Percentiles rank a stretch among this genome's conserved stretches.
These are phyloP conservation scores for Cyanodermella asteris DNA, from an alignment of 2,329 filamentous ascomycete genomes.

Conservation along the genomic window DNA sequence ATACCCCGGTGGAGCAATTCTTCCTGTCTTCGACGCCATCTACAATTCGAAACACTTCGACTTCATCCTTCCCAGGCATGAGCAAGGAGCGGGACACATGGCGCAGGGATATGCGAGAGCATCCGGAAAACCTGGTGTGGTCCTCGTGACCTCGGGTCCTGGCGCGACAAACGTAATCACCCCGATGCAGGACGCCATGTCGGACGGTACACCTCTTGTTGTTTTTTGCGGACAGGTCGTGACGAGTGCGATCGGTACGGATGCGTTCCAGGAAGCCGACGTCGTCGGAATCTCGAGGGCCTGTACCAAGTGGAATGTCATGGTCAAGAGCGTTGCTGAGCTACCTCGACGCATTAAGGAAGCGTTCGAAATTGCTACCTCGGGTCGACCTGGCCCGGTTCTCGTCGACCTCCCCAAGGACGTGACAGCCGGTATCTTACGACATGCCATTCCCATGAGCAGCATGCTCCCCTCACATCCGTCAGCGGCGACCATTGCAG, in stretches of 20 bases:
- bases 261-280: constrained; percentile 94
- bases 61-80: constrained; percentile 84
- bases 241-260: constrained; percentile 75
- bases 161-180: constrained; percentile 94
- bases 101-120: constrained; percentile 90
- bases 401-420: constrained; percentile 89
- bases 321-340: constrained; percentile 91
- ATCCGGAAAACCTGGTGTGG: constrained; percentile 81
- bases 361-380: constrained; percentile 93
- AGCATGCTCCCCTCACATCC: constrained; percentile 55
- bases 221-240: constrained; percentile 89
- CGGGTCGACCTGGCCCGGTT: constrained; percentile 78
- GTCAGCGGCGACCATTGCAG: constrained; percentile 66
- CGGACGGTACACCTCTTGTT: constrained; percentile 86
- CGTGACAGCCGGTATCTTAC: constrained; percentile 66
- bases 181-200: constrained; percentile 86
- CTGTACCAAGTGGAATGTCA: constrained; percentile 73
- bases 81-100: constrained; percentile 97
- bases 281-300: constrained; percentile 74
- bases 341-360: constrained; percentile 87
- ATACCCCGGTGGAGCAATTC: constrained; percentile 87
- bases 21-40: constrained; percentile 95
- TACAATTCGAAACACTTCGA: constrained; percentile 96
- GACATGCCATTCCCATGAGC: constrained; percentile 62
- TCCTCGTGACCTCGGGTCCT: constrained; percentile 88